Base-by-base conservation (phyloP, 164 flowering plant genomes). In the Berberis vulgaris region DNA sequence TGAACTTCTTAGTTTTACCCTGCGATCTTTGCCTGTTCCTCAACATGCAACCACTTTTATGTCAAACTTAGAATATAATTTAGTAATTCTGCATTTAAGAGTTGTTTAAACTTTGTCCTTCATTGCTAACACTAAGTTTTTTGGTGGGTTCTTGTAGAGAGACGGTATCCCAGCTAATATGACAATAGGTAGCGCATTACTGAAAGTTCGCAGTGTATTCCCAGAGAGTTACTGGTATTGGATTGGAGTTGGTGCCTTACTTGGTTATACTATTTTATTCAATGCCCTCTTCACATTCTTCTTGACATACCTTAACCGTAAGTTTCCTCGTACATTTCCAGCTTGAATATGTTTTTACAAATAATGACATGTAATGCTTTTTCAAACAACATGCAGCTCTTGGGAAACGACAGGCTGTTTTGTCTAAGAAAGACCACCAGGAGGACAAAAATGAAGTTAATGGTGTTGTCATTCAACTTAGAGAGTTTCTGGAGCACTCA, bases 211-310 rank as follows among this genome's bases (percentile, higher is more conserved):
- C 61, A 77, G 89, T 66, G 69, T 91, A 69, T 94, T 87, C 72
- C 64, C 87, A 45, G 84, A 89, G 71, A 74, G 77, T 72, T 87
- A 89, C 70, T 91, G 99, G 99, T 91, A 91, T 74, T 94, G 97
- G 97, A 91, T 94, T 78, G 99, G 99, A 50, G 76, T 84, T 74
- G 96, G 88, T 72, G 97, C 91, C 54, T 69, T 94, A 83, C 69
- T 83, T 67, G 96, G 97, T 76, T 94, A 89, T 61, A 76, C 85
- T 45, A 50, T 83, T 70, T 52, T 91, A 39, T 89, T 94, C 76
- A 94, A 94, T 66, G 7, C 78, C 47, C 84, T 94, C 45, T 83
- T 89, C 65, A 85, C 96, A 10, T 11, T 94, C 60, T 86, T 77
- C 78, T 80, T 94, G 50, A 71, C 90, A 12, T 81, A 78, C 71